Evolutionary conservation across 2,329 filamentous ascomycete species (phyloP), one percentile per base, ranked within the genome.

Genomic region (Pseudophaeomoniella oleicola): DNA sequence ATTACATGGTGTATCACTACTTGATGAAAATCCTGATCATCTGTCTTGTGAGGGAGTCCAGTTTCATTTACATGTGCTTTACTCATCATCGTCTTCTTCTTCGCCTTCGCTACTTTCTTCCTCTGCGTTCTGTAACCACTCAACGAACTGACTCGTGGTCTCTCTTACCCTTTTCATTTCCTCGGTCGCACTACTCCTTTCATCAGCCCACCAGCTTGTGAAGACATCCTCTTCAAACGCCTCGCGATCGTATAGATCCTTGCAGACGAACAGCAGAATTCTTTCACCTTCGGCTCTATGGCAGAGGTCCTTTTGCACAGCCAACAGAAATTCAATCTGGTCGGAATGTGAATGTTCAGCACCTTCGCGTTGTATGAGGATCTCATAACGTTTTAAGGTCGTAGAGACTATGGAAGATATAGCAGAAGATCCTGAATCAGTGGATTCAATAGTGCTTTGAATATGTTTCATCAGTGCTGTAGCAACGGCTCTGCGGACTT

Each of bases 171-270:
- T 70, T 40, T 59, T 59, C 77, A 94, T 74, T 37, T 72, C 71
- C 38, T 81, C 79, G 11, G 67, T 75, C 38, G 75, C 76, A 16
- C 61, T 69, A 4, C 80, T 78, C 50, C 77, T 67, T 57, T 71
- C 67, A 54, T 93, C 80, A 14, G 67, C 72, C 87, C 87, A 96
- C 90, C 90, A 98, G 34, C 72, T 71, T 49, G 88, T 62, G 46
- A 94, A 82, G 0, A 81, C 86, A 30, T 94, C 87, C 51, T 94
- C 85, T 53, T 94, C 85, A 2, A 94, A 61, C 12, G 93, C 69
- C 45, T 96, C 90, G 34, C 81, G 59, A 45, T 81, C 75, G 53
- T 93, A 92, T 36, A 96, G 66, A 56, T 86, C 82, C 61, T 92
- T 90, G 46, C 85, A 72, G 47, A 85, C 64, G 29, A 78, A 83